Base-by-base conservation (phyloP, 257 asterid species). In the Nicotiana sylvestris region DNA sequence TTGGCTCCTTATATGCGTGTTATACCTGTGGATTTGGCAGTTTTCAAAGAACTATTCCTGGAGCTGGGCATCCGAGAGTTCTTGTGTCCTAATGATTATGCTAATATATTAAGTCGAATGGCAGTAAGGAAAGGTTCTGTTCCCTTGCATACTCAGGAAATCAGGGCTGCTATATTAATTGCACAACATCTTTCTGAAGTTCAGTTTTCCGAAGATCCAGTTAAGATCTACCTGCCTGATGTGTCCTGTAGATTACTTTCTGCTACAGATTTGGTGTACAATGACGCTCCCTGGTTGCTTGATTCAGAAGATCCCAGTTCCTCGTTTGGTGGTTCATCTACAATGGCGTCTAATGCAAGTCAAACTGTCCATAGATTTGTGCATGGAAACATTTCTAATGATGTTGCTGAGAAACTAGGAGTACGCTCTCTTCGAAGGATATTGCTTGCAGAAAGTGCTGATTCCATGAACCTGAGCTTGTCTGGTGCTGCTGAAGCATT, bases 401-500 rank as follows among this genome's bases (percentile, higher is more conserved):
- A 95, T 88, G 95, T 95, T 33, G 97, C 99, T 80, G 99, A 95
- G 85, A 95, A 91, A 92, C 98, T 95, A 85, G 99, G 99, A 76
- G 98, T 93, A 61, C 94, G 94, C 29, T 95, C 99, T 81, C 87
- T 95, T 33, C 92, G 99, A 82, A 90, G 97, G 93, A 92, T 89
- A 84, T 88, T 95, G 85, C 98, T 95, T 51, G 98, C 98, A 39
- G 97, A 95, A 92, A 95, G 97, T 90, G 97, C 99, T 29, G 97
- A 95, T 80, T 95, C 99, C 6, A 91, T 95, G 99, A 95, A 95
- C 89, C 79, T 95, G 89, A 94, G 97, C 87, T 90, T 95, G 86
- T 95, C 97, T 78, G 99, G 99, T 83, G 98, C 98, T 78, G 97
- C 98, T 82, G 99, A 95, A 88, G 99, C 99, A 72, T 95, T 95